Evolutionary conservation across 495 filamentous ascomycete genomes (phyloP), one percentile per base, ranked within the genome.

Genomic region (Daldinia concentrica): DNA sequence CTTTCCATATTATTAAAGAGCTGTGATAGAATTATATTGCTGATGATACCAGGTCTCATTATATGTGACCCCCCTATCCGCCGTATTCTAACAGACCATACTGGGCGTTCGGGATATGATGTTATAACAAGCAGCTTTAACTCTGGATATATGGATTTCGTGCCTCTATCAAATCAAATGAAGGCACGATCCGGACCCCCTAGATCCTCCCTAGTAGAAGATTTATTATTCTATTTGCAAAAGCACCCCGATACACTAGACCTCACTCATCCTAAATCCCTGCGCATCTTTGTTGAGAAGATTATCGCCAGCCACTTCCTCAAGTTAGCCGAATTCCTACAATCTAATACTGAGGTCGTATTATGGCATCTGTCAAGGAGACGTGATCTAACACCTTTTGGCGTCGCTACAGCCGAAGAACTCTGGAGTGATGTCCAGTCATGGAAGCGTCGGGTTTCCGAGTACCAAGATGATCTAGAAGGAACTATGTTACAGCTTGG

Each of bases 11-110:
- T 8, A 32, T 8, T 0, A 7, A 1, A 32, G 7, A 1, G 29
- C 0, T 7, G 17, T 2, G 6, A 6, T 19, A 12, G 8, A 11
- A 6, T 9, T 17, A 29, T 2, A 0, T 57, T 57, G n/a, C 30
- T 57, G 17, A 34, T 4, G 4, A 57, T 36, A 7, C 4, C 26
- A 57, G 54, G 54, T 6, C 30, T 57, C n/a, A 57, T 57, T 15
- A 57, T 57, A 57, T 57, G 54, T 36, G 54, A 57, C 6, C 30
- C 54, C 29, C 54, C 27, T 22, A 57, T 57, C 27, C 30, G 54
- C 4, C 30, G 54, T n/a, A 57, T 57, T 6, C n/a, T 57, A 22
- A 32, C 17, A 12, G 54, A 36, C 17, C 17, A 32, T 36, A 34
- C 54, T 6, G n/a, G 54, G 3, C 27, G 30, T 6, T 36, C 17